Evolutionary conservation across 306 rosid species (phyloP).

Genomic region (Luffa aegyptiaca): DNA sequence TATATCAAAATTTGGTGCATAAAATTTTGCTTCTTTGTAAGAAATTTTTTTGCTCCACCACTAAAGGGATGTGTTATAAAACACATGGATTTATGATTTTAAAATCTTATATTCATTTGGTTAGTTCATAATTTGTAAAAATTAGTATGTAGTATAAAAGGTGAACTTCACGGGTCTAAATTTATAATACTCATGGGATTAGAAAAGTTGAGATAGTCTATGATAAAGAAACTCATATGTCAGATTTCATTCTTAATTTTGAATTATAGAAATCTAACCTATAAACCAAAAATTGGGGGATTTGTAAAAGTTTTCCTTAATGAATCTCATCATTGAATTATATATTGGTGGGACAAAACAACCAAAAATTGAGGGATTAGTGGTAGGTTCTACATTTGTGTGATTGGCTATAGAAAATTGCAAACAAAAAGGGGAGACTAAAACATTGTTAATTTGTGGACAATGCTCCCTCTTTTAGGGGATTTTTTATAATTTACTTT

Average conservation of each 20-base stretch:
- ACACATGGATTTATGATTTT: too few species aligned
- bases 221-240: background rate
- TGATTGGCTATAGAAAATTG: background rate
- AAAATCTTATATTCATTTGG: too few species aligned
- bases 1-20: too few species aligned
- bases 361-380: conserved; percentile 2
- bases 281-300: background rate
- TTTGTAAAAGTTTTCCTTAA: too few species aligned
- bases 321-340: background rate
- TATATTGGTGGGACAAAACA: background rate
- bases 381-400: background rate
- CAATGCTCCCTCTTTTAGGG: background rate
- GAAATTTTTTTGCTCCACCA: too few species aligned
- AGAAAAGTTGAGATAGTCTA: background rate
- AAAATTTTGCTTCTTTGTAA: too few species aligned
- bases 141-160: background rate
- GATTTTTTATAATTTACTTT: background rate
- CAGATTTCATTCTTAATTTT: background rate
- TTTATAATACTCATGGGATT: background rate
- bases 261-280: background rate
- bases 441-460: background rate
- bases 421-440: background rate
- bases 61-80: too few species aligned
- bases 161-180: too few species aligned
- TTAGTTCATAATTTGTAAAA: too few species aligned